Percentiles rank a stretch among this genome's conserved stretches.
Evolutionary conservation across 1,139 yeast genomes (phyloP).

Genomic region (Hyphopichia khmerensis): DNA sequence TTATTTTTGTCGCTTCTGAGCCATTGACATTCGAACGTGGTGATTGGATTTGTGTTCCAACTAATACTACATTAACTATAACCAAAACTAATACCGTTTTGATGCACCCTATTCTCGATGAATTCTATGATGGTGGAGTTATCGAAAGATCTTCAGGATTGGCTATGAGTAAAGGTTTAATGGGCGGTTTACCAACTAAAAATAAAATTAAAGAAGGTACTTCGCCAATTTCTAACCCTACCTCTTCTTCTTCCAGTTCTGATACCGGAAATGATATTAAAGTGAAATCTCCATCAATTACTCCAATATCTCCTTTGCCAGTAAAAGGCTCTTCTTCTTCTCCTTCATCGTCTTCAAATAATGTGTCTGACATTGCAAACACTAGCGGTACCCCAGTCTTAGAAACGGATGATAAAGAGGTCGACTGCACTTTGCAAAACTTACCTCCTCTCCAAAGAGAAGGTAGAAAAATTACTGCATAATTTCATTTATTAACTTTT

Average conservation of each 20-base stretch:
- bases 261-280: background rate
- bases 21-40: conserved; percentile 95
- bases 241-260: background rate
- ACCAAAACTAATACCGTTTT: conserved; percentile 77
- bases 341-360: background rate
- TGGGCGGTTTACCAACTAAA: conserved; percentile 58
- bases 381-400: background rate
- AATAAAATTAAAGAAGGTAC: conserved; percentile 5
- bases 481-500: background rate
- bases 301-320: conserved; percentile 42
- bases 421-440: conserved; percentile 46
- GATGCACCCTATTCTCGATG: conserved; percentile 88
- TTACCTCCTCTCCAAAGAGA: conserved; percentile 89
- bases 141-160: conserved; percentile 71
- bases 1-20: conserved; percentile 94
- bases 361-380: background rate
- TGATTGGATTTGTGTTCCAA: conserved; percentile 97
- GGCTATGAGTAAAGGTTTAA: conserved; percentile 88
- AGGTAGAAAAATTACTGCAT: conserved; percentile 49
- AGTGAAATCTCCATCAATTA: background rate
- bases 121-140: conserved; percentile 72
- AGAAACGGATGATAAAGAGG: conserved; percentile 15
- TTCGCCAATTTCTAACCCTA: background rate
- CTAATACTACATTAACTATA: conserved; percentile 84
- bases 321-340: background rate